Evolutionary conservation across 306 rosid species (phyloP), one percentile per base, ranked within the genome.

Genomic region (Prunus persica): DNA sequence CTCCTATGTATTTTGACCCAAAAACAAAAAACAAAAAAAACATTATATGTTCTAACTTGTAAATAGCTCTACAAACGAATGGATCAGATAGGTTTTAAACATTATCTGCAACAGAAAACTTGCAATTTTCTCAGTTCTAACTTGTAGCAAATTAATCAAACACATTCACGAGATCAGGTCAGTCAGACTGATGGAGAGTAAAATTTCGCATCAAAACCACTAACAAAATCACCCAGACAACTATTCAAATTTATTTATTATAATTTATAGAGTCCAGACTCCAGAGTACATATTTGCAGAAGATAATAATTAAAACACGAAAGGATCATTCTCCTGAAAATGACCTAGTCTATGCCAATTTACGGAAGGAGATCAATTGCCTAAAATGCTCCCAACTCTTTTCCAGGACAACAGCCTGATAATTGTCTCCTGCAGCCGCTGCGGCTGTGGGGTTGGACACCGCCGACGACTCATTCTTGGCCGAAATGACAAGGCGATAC

Each of bases 341-440:
- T 49, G 4, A 47, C 5, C 4, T 69, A 16, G 4, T 50, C 28
- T 22, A 12, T 54, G 32, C 69, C 13, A 60, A 60, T 1, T 67
- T 69, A 45, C 72, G 45, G 22, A 90, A 90, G 9, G 92, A 88
- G 32, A 87, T 82, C 6, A 90, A 81, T 45, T 81, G 76, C 71
- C 19, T 45, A 30, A 11, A 72, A 66, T 77, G 60, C 71, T 34
- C 22, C 86, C 86, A 84, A 0, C 72, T 0, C 57, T 79, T 80
- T 19, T 88, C 95, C 72, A 69, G 80, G 4, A 90, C 88, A 1
- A 72, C 1, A 5, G 85, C 89, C 22, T 69, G 50, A 22, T 88
- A 90, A 1, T 77, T 34, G 0, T 13, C 30, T 2, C 8, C 65
- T 3, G 3, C 1, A 1, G 9, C 27, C 32, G 3, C 16, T 5